phyloP scores from a whole-genome alignment of 306 rosid genomes.

The Acmispon strigosus region DNA sequence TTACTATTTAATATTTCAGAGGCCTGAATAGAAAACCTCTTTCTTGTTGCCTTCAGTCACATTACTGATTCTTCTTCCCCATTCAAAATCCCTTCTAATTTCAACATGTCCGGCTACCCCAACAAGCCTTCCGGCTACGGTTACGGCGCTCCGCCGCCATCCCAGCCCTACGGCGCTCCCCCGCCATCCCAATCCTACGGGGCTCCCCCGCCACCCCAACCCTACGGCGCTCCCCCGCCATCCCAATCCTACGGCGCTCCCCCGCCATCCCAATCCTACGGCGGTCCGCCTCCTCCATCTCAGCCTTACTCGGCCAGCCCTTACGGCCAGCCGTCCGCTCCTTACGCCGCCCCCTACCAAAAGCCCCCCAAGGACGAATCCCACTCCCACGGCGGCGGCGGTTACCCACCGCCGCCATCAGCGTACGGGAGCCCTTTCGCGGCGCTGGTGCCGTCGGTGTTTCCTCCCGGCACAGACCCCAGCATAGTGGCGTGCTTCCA shows the following conservation, averaged over 20 bases:
- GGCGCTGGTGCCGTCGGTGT: constrained; percentile 66
- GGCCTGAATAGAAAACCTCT: no score
- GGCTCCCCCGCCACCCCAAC: not conserved
- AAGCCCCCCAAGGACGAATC: constrained; percentile 45
- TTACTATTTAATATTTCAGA: no score
- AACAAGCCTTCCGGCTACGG: constrained; percentile 8
- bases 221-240: constrained; percentile 3
- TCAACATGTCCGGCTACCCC: constrained; percentile 27
- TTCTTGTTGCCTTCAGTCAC: not conserved
- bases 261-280: constrained; percentile 3
- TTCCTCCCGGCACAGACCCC: constrained; percentile 94
- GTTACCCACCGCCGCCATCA: constrained; percentile 40
- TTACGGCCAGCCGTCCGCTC: constrained; percentile 23
- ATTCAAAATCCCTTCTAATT: not conserved
- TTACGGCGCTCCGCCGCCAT: constrained; percentile 8
- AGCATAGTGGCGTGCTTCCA: constrained; percentile 75
- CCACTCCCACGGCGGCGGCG: constrained; percentile 19
- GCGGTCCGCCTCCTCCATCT: not conserved
- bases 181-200: constrained; percentile 10
- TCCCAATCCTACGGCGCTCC: constrained; percentile 13
- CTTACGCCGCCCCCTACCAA: constrained; percentile 26
- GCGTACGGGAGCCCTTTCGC: constrained; percentile 52
- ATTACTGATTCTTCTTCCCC: not conserved
- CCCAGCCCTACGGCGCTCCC: constrained; percentile 4
- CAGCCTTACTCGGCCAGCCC: constrained; percentile 20